These are phyloP conservation scores for Camellia japonica DNA, from an alignment of 148 eudicot genomes.

Conservation along the genomic window DNA sequence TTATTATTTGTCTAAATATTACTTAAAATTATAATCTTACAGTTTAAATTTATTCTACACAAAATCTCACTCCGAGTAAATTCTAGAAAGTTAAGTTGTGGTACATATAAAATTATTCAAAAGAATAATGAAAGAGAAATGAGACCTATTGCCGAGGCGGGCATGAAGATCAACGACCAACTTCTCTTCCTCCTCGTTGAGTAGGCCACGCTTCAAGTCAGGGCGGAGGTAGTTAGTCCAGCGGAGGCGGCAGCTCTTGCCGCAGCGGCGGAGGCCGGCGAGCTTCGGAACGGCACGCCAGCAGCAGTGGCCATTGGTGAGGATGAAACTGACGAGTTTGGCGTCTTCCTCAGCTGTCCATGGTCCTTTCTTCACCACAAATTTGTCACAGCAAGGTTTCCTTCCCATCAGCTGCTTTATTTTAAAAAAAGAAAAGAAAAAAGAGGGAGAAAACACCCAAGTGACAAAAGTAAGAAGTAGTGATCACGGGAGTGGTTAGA, in stretches of 20 bases:
- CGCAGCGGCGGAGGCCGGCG: slow-evolving; percentile 6
- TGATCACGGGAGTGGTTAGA: no score
- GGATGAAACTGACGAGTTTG: background rate
- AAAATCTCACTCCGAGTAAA: no score
- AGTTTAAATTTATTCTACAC: no score
- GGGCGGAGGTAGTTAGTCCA: slow-evolving; percentile 7
- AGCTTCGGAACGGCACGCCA: slow-evolving; percentile 2
- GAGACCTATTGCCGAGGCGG: slow-evolving; percentile 1
- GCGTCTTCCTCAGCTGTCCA: background rate
- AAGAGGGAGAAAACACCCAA: no score
- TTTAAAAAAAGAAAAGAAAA: no score
- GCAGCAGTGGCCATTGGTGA: background rate
- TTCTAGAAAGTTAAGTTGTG: no score
- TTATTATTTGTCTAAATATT: no score
- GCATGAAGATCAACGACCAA: slow-evolving; percentile 4
- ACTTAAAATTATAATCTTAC: no score
- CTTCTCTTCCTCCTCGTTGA: background rate
- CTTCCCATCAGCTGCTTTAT: background rate
- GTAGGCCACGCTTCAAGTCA: slow-evolving; percentile 3
- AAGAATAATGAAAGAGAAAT: background rate
- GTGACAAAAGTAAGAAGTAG: no score
- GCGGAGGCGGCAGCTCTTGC: slow-evolving; percentile 5
- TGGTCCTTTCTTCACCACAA: background rate
- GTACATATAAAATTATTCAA: background rate
- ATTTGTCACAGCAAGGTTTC: slow-evolving; percentile 5